Conservation (phyloP, 768 basidiomycete genomes). For the Calocybe cyanea region DNA sequence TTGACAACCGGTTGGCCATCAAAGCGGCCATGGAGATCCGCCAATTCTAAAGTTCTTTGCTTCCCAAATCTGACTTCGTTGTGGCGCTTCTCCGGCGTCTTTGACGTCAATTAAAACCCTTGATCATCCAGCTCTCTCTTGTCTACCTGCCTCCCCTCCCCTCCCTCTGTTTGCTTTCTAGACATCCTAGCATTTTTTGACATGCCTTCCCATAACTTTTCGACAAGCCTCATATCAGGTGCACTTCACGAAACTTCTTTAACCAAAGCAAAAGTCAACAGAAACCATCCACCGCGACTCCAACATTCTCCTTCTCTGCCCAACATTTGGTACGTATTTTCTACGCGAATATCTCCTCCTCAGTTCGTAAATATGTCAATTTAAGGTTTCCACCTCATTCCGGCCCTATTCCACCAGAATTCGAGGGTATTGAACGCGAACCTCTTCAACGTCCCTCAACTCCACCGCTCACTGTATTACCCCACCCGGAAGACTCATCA, state of each 20-base stretch:
- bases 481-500: background rate
- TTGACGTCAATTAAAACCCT: slow-evolving; percentile 46
- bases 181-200: slow-evolving; percentile 26
- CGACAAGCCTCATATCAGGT: slow-evolving; percentile 12
- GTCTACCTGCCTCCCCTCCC: slow-evolving; percentile 24
- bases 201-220: slow-evolving; percentile 24
- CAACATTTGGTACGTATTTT: slow-evolving; percentile 52
- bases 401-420: slow-evolving; percentile 34
- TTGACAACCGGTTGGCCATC: slow-evolving; percentile 35
- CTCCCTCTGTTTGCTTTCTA: slow-evolving; percentile 29
- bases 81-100: slow-evolving; percentile 28
- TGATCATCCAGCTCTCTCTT: slow-evolving; percentile 30
- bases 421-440: slow-evolving; percentile 23
- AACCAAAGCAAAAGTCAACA: slow-evolving; percentile 13
- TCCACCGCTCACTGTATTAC: slow-evolving; percentile 20
- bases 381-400: slow-evolving; percentile 47
- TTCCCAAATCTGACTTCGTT: slow-evolving; percentile 27
- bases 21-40: slow-evolving; percentile 40
- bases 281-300: slow-evolving; percentile 42
- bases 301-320: slow-evolving; percentile 69
- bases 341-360: background rate
- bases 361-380: background rate
- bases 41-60: slow-evolving; percentile 30
- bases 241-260: slow-evolving; percentile 18
- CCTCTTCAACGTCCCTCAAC: slow-evolving; percentile 30